Percentiles rank a stretch among this genome's conserved stretches.
Conservation (phyloP, 2,329 filamentous ascomycete genomes). For the Lecanicillium sp. region DNA sequence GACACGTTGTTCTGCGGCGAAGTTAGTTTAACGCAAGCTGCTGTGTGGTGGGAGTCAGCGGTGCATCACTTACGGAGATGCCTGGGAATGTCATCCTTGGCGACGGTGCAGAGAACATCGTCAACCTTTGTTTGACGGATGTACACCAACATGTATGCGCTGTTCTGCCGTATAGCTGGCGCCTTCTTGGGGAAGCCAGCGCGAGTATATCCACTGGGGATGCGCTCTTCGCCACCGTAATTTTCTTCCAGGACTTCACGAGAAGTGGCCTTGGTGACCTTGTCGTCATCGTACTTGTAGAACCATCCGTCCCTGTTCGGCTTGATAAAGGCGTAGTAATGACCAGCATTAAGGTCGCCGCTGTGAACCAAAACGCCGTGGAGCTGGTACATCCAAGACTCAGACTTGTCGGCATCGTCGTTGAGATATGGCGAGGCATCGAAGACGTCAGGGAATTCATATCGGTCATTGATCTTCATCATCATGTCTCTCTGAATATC, state of each 20-base stretch:
- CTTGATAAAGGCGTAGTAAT: constrained; percentile 97
- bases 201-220: constrained; percentile 38
- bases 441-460: constrained; percentile 79
- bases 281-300: constrained; percentile 95
- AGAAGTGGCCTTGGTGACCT: constrained; percentile 87
- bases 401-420: constrained; percentile 75
- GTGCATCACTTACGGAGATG: constrained; percentile 33
- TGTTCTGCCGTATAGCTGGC: constrained; percentile 59
- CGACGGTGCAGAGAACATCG: constrained; percentile 67
- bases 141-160: constrained; percentile 98
- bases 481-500: constrained; percentile 93
- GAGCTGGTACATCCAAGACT: constrained; percentile 84
- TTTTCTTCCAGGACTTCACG: constrained; percentile 94
- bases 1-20: constrained; percentile 54
- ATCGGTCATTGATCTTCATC: constrained; percentile 96
- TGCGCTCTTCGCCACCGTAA: constrained; percentile 78
- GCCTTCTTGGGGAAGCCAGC: constrained; percentile 43
- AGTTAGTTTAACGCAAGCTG: neutral
- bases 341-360: constrained; percentile 91
- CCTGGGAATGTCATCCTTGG: constrained; percentile 66
- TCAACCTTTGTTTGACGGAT: constrained; percentile 83
- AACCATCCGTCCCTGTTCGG: constrained; percentile 89
- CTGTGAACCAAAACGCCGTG: constrained; percentile 95
- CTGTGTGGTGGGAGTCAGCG: neutral
- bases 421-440: constrained; percentile 83